Evolutionary conservation across 2,329 filamentous ascomycete genomes (phyloP).

Genomic region (Botryotinia convoluta): DNA sequence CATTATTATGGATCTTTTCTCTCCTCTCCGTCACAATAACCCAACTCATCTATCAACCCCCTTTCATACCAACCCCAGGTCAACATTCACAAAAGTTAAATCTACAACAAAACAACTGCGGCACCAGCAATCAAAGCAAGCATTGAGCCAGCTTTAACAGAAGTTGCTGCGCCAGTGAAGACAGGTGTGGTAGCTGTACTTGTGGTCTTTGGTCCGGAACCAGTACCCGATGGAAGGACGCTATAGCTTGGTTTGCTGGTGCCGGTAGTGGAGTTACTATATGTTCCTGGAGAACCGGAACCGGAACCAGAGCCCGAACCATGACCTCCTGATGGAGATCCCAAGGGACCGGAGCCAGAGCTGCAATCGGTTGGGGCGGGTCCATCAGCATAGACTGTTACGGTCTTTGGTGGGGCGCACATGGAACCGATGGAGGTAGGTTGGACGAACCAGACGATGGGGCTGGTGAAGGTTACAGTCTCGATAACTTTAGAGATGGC

Average conservation of each 20-base stretch:
- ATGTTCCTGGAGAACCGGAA: neutral
- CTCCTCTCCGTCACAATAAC: no score
- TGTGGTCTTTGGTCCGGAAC: neutral
- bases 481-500: conserved; percentile 10
- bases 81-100: neutral
- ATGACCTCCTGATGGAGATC: neutral
- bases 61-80: neutral
- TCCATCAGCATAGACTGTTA: conserved; percentile 10
- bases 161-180: neutral
- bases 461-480: neutral
- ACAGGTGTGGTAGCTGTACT: neutral
- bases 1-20: neutral
- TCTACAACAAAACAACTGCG: neutral
- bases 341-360: neutral
- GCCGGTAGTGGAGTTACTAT: neutral
- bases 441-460: conserved; percentile 18
- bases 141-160: neutral
- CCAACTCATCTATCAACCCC: neutral
- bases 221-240: neutral
- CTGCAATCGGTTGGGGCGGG: neutral
- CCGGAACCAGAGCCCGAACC: neutral
- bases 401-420: conserved; percentile 9
- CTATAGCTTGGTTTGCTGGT: neutral
- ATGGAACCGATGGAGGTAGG: neutral
- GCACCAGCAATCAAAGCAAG: conserved; percentile 1